Evolutionary conservation across 805 yeast species (phyloP), one percentile per base, ranked within the genome.

Genomic region (Myxozyma sirexii): DNA sequence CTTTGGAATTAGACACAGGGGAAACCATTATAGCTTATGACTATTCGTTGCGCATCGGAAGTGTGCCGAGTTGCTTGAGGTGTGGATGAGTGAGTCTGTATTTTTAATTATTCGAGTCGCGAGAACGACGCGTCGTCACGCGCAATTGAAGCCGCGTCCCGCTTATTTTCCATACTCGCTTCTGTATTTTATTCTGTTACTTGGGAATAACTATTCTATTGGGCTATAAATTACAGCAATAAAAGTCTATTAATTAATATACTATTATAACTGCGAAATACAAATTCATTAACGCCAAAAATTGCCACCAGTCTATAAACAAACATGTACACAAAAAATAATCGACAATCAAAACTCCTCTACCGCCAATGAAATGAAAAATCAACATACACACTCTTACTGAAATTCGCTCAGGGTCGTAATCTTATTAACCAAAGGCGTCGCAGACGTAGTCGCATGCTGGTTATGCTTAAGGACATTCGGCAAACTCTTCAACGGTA

Each of bases 401-500:
- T 23, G 21, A 21, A 48, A 23, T 37, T 48, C 52, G 15, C 52
- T 35, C 24, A 48, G 31, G 4, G 52, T 48, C 33, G 52, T 48
- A 23, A 48, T 35, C 33, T 35, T 48, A 21, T 35, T 48, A 17
- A 48, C 52, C 39, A 48, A 37, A 8, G 52, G 52, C 19, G 52
- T 48, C 17, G 52, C 42, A 6, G 52, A 35, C 13, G 52, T 37
- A 13, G 52, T 13, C 15, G 52, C 42, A 37, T 48, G 42, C 43
- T 3, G 52, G 41, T 52, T 38, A 51, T 59, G 60, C 59, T 78
- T 74, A 53, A 81, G 71, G 1, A 73, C 70, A 38, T 74, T 75
- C 2, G 90, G 90, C 15, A 87, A 69, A 27, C 79, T 78, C 66
- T 88, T 86, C 66, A 89, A 75, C 3, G 84, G 83, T 8, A 87